Evolutionary conservation across 2,329 filamentous ascomycete genomes (phyloP), one percentile per base, ranked within the genome.

Genomic region (Ophiognomonia clavigignenti-juglandacearum): DNA sequence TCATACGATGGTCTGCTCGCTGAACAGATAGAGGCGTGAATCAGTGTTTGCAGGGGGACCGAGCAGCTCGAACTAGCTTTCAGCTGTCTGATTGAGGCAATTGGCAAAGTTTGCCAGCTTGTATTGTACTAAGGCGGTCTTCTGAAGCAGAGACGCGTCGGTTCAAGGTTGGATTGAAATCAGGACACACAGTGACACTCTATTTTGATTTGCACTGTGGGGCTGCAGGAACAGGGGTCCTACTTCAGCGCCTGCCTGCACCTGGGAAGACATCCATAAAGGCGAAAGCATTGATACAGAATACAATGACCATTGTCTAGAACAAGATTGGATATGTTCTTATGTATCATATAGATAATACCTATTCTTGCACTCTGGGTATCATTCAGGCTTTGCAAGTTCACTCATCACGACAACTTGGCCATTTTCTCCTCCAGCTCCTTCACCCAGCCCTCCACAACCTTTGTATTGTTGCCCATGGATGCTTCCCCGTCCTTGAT

Each of bases 381-480:
- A 69, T 69, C 65, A 64, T 56, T 48, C n/a, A n/a, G n/a, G n/a
- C n/a, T n/a, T n/a, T n/a, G n/a, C n/a, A n/a, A n/a, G n/a, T n/a
- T n/a, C n/a, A n/a, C n/a, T n/a, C n/a, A 51, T 53, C 56, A 72
- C 50, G 71, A 71, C 61, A 85, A 64, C 56, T 75, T 76, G 51
- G 76, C 76, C 64, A 96, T 75, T 65, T 87, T 85, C 32, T 74
- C 78, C 69, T 97, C 92, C 45, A 98, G 68, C 47, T 86, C 88
- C 64, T 86, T 88, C 4, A 97, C 88, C 89, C 91, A 96, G 34
- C 80, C 82, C 56, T 92, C 86, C 52, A 97, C 84, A n/a, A 86
- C 77, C 57, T 85, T 83, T 65, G 91, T 83, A 65, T 98, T 98
- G 42, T 76, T 79, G 54, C 80, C 80, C 71, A 95, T 85, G 4